phyloP scores from a whole-genome alignment of 2,329 filamentous ascomycete species.

The Mycogone perniciosa region DNA sequence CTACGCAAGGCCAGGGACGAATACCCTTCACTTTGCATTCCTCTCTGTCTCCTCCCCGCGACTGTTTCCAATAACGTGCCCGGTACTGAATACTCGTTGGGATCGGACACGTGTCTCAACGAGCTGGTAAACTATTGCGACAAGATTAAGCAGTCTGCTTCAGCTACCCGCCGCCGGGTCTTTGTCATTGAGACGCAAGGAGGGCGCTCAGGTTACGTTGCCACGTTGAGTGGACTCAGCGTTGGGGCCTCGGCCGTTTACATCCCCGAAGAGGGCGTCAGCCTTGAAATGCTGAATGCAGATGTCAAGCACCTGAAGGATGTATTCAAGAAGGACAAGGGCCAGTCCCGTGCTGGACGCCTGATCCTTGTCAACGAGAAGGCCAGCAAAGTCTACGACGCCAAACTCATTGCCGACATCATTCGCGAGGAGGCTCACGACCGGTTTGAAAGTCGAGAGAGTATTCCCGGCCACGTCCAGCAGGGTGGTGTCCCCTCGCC shows the following conservation, averaged over 20 bases:
- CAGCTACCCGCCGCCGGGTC: conserved; percentile 83
- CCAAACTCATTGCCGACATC: conserved; percentile 90
- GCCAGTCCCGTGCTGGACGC: conserved; percentile 83
- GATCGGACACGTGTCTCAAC: conserved; percentile 94
- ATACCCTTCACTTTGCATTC: conserved; percentile 84
- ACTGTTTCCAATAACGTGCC: conserved; percentile 99
- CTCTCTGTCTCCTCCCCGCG: conserved; percentile 85
- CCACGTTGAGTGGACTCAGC: conserved; percentile 82
- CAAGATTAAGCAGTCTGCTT: conserved; percentile 94
- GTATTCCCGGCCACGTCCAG: conserved; percentile 89
- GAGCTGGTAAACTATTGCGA: conserved; percentile 93
- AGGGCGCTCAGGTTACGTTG: conserved; percentile 87
- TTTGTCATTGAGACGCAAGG: conserved; percentile 99
- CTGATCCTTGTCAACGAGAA: conserved; percentile 96
- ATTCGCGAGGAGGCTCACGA: conserved; percentile 90
- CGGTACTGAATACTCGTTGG: conserved; percentile 93
- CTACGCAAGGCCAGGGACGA: conserved; percentile 71
- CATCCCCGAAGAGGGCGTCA: conserved; percentile 93
- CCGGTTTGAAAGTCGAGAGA: conserved; percentile 86
- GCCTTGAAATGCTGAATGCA: conserved; percentile 81
- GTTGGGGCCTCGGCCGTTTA: conserved; percentile 92
- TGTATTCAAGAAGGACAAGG: conserved; percentile 77
- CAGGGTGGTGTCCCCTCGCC: conserved; percentile 88
- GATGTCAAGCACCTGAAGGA: conserved; percentile 87
- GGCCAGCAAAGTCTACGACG: conserved; percentile 82